Evolutionary conservation across 106 monocot genomes (phyloP), one percentile per base, ranked within the genome.

Genomic region (Narthecium ossifragum): DNA sequence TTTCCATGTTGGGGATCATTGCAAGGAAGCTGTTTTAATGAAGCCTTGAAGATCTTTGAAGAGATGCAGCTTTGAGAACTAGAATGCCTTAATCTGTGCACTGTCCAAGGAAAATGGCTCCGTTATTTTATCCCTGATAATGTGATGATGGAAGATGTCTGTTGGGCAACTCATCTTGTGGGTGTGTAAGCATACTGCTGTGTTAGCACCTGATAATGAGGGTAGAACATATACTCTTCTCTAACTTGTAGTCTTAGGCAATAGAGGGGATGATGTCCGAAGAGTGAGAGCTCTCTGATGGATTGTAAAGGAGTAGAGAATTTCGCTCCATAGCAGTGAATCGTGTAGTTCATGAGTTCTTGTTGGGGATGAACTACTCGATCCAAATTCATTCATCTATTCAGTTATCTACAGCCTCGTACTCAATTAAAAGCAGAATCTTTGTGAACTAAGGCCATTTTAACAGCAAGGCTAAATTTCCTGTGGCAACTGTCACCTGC

Each of bases 201-300:
- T 55, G 28, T 25, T 66, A 38, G 69, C 30, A 33, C 62, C 57
- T 32, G n/a, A 57, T 45, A 71, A 78, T 62, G 78, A 55, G 30
- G 72, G 72, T n/a, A 26, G 51, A 38, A 26, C 71, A 55, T 57
- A 64, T 78, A 20, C 71, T 72, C 5, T 9, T 78, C 10, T 78
- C 78, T 7, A 78, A 78, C 50, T 57, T 72, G 18, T 67, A 67
- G 62, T 72, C 78, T 29, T 62, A 72, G 54, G 45, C 47, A 47
- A 37, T 34, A 61, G 53, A 39, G 72, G 78, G 78, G 72, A 72
- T 63, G 71, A 72, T 61, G 72, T 78, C 4, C 34, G 56, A 30
- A 31, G 47, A 24, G 66, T 72, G 56, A 72, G 78, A 63, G 51
- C 17, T 6, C 17, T 6, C 46, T 41, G 37, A 78, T 72, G 67